Evolutionary conservation across 1,139 yeast genomes (phyloP).

Genomic region (Taiozyma sp.): DNA sequence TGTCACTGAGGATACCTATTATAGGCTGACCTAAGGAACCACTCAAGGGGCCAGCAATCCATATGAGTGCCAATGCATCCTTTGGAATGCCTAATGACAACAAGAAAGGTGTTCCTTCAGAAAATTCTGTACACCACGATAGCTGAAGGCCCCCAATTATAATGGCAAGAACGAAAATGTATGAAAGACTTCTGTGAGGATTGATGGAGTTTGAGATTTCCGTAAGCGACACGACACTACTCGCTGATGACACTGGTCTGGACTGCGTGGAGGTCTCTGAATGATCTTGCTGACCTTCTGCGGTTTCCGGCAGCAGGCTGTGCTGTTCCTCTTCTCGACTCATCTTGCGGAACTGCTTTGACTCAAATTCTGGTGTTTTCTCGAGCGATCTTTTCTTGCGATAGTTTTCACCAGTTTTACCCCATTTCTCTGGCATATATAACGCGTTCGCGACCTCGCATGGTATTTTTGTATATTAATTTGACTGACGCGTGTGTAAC

Average conservation of each 20-base stretch:
- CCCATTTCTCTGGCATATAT: not conserved
- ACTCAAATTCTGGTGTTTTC: not conserved
- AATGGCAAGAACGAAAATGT: constrained; percentile 41
- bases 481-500: not conserved
- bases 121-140: constrained; percentile 52
- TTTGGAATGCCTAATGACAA: constrained; percentile 52
- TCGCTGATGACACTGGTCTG: not conserved
- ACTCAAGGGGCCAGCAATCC: constrained; percentile 62
- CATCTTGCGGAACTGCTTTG: not conserved
- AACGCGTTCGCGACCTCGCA: not conserved
- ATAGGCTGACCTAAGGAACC: constrained; percentile 59
- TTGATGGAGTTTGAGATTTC: constrained; percentile 24
- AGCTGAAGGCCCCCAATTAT: constrained; percentile 47
- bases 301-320: not conserved
- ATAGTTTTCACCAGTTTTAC: not conserved
- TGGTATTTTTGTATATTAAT: no score
- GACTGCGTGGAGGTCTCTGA: not conserved
- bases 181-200: constrained; percentile 37
- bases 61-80: constrained; percentile 45
- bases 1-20: constrained; percentile 51
- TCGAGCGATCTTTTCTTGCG: not conserved
- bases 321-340: not conserved
- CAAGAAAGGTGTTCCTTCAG: constrained; percentile 47
- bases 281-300: not conserved
- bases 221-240: constrained; percentile 10